Percentiles rank a stretch among this genome's conserved stretches.
phyloP scores from a whole-genome alignment of 2,329 filamentous ascomycete species.

The Fusarium sp. region DNA sequence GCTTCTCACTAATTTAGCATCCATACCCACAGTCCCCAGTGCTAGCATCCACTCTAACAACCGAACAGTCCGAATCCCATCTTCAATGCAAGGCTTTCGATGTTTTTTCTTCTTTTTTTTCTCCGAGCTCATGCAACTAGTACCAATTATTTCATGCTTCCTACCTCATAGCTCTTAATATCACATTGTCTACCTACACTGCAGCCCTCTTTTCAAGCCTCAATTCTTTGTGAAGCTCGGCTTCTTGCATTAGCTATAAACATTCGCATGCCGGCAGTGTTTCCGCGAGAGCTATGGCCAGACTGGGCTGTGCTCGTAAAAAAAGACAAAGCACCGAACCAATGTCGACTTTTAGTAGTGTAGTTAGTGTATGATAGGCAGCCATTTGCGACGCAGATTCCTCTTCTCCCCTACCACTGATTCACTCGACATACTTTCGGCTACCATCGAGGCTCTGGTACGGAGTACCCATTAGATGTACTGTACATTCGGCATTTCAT shows the following conservation, averaged over 20 bases:
- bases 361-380: conserved; percentile 14
- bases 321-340: neutral
- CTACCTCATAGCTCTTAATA: conserved; percentile 20
- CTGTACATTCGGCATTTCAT: conserved; percentile 11
- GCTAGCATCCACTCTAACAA: conserved; percentile 22
- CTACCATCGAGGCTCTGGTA: conserved; percentile 22
- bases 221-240: conserved; percentile 27
- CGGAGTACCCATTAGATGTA: neutral
- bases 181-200: conserved; percentile 11
- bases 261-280: conserved; percentile 22
- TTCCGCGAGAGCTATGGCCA: conserved; percentile 29
- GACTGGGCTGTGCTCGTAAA: conserved; percentile 35
- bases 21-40: conserved; percentile 3
- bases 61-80: conserved; percentile 32
- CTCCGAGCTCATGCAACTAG: neutral
- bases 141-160: conserved; percentile 4
- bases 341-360: neutral
- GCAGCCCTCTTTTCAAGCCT: conserved; percentile 27
- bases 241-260: conserved; percentile 31
- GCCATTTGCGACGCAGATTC: conserved; percentile 6
- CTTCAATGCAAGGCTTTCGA: conserved; percentile 34
- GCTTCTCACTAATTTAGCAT: neutral
- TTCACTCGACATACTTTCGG: conserved; percentile 6
- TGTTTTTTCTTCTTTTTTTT: neutral
- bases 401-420: conserved; percentile 8